Percentiles rank a stretch among this genome's conserved stretches.
Conservation (phyloP, 2,329 filamentous ascomycete genomes). For the Chaetomium olivaceum region DNA sequence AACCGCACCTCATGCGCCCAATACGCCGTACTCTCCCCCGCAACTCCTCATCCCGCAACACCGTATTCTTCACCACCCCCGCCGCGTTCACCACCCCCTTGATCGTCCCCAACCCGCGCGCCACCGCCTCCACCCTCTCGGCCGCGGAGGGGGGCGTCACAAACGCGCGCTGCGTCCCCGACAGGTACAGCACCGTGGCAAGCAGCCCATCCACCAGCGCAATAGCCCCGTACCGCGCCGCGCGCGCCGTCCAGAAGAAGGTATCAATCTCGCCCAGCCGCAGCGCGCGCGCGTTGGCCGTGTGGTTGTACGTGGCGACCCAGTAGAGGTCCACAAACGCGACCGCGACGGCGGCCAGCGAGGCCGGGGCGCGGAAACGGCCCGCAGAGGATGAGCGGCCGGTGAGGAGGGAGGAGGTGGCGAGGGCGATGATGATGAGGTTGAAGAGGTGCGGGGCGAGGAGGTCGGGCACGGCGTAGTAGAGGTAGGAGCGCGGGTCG, state of each 20-base stretch:
- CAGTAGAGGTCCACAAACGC: constrained; percentile 66
- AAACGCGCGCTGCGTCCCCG: constrained; percentile 78
- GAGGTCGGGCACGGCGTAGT: constrained; percentile 76
- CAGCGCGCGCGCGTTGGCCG: constrained; percentile 62
- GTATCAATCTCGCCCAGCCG: constrained; percentile 65
- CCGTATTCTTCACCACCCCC: constrained; percentile 77
- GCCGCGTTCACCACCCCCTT: constrained; percentile 70
- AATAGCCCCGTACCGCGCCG: constrained; percentile 64
- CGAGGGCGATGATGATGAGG: constrained; percentile 68
- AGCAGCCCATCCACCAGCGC: constrained; percentile 64
- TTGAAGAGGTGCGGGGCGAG: constrained; percentile 79
- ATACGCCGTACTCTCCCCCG: constrained; percentile 67
- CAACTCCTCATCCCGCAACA: constrained; percentile 70
- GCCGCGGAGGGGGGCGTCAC: constrained; percentile 60
- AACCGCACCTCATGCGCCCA: constrained; percentile 76
- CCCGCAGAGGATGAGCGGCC: constrained; percentile 55
- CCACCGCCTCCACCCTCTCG: constrained; percentile 64
- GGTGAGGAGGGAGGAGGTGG: constrained; percentile 66
- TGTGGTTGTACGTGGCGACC: constrained; percentile 64
- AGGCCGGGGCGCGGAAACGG: constrained; percentile 71
- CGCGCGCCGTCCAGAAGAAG: constrained; percentile 69
- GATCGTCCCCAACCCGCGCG: constrained; percentile 57
- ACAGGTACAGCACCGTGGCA: constrained; percentile 69
- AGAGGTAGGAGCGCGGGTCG: constrained; percentile 69
- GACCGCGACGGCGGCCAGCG: constrained; percentile 60